Percentiles rank a stretch among this genome's conserved stretches.
Conservation (phyloP, 1,284 basidiomycete species). For the Ganoderma meredithae region DNA sequence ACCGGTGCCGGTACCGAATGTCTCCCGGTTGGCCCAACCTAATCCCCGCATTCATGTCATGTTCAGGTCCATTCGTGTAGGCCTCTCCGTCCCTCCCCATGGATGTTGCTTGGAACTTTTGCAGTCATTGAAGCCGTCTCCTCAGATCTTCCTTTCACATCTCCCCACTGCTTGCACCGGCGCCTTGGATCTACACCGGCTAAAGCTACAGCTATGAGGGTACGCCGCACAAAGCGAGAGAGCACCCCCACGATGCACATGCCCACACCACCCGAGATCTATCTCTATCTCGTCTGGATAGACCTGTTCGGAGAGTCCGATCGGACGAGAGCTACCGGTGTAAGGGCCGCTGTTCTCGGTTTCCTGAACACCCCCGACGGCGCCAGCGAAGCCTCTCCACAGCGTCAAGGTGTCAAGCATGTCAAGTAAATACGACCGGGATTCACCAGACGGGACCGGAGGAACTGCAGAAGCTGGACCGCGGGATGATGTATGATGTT, state of each 20-base stretch:
- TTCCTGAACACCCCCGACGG: neutral
- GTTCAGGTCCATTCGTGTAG: no score
- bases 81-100: no score
- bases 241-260: neutral
- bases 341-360: slow-evolving; percentile 2
- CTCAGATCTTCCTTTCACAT: no score
- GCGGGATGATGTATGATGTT: neutral
- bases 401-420: neutral
- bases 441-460: slow-evolving; percentile 16
- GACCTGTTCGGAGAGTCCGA: slow-evolving; percentile 23
- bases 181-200: no score
- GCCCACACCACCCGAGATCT: neutral
- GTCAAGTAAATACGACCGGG: neutral
- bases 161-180: no score
- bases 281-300: slow-evolving; percentile 18
- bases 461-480: slow-evolving; percentile 13
- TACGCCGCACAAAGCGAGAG: neutral
- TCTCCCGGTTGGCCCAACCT: no score
- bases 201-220: neutral
- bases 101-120: no score
- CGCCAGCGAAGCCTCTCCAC: slow-evolving; percentile 13
- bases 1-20: no score
- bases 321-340: slow-evolving; percentile 26
- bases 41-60: no score
- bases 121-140: no score